Conservation (phyloP, 2,329 filamentous ascomycete species). For the Bimuria novae-zelandiae region DNA sequence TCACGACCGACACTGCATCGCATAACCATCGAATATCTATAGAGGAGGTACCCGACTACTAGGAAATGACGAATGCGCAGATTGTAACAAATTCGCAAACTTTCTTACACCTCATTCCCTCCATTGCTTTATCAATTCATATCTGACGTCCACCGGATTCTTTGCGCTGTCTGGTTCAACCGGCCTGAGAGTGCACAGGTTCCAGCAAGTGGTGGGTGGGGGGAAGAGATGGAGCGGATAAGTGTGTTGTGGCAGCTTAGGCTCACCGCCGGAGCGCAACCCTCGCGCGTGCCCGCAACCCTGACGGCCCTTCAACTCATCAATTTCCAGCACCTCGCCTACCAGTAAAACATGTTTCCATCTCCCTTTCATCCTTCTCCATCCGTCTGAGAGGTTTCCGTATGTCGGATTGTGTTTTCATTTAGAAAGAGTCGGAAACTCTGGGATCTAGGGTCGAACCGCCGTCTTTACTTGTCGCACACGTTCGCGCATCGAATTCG, state of each 20-base stretch:
- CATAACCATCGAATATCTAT: background rate
- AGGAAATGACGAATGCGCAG: background rate
- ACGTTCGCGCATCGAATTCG: background rate
- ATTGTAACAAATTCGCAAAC: background rate
- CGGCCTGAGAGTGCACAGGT: background rate
- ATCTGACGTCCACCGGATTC: background rate
- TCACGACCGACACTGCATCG: background rate
- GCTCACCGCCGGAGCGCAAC: conserved; percentile 3
- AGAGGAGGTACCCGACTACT: background rate
- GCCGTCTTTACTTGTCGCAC: background rate
- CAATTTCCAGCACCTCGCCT: background rate
- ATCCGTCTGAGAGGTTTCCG: background rate
- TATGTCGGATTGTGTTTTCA: background rate
- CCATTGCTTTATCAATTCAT: background rate
- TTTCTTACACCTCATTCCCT: background rate
- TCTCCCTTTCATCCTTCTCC: background rate
- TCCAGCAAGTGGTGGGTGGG: background rate
- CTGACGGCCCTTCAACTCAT: background rate
- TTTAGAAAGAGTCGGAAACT: background rate
- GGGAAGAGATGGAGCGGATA: background rate
- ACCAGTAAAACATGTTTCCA: background rate
- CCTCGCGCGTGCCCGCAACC: background rate
- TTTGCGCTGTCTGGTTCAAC: background rate
- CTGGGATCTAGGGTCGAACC: background rate
- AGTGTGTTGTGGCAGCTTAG: background rate